Evolutionary conservation across 305 asterid species (phyloP).

Genomic region (Monarda citriodora): DNA sequence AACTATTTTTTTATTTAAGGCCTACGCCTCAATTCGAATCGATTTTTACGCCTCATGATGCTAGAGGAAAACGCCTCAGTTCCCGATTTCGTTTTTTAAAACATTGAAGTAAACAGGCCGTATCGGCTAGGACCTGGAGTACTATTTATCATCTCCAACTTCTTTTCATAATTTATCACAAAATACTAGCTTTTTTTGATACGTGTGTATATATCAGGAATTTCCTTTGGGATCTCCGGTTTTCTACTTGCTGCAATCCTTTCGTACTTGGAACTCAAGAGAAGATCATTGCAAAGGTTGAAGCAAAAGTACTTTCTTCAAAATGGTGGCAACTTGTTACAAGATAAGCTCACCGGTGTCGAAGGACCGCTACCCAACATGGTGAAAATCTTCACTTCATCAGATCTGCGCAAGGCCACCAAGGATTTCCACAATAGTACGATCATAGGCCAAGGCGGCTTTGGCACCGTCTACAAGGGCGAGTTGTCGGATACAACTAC

Average conservation of each 20-base stretch:
- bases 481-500: background rate
- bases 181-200: too few species aligned
- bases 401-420: slow-evolving; percentile 27
- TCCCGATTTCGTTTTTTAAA: too few species aligned
- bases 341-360: slow-evolving; percentile 14
- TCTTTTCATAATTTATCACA: too few species aligned
- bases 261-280: slow-evolving; percentile 19
- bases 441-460: slow-evolving; percentile 40
- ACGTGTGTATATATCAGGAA: slow-evolving; percentile 7
- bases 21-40: too few species aligned
- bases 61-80: too few species aligned
- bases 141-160: too few species aligned
- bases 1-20: too few species aligned
- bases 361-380: slow-evolving; percentile 3
- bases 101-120: too few species aligned
- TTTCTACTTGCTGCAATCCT: slow-evolving; percentile 7
- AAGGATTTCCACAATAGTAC: slow-evolving; percentile 16
- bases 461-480: slow-evolving; percentile 33
- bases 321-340: slow-evolving; percentile 25
- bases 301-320: slow-evolving; percentile 20
- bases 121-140: too few species aligned
- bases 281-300: slow-evolving; percentile 9
- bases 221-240: slow-evolving; percentile 17
- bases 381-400: slow-evolving; percentile 15
- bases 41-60: too few species aligned